phyloP scores from a whole-genome alignment of 1,284 basidiomycete genomes.

The Quambalaria eucalypti region DNA sequence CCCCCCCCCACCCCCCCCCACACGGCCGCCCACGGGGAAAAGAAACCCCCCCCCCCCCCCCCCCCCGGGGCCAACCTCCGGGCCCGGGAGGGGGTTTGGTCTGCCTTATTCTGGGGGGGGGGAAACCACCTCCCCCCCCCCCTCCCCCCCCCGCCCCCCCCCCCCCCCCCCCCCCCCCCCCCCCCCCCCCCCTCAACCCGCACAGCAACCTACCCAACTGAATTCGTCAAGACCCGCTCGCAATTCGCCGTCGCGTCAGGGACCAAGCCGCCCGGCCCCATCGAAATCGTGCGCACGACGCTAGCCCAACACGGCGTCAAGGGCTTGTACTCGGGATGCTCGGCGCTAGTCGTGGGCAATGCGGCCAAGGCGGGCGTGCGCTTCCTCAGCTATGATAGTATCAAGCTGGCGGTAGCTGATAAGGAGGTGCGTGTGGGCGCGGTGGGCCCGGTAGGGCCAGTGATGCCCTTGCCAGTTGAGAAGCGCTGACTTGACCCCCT shows the following conservation, averaged over 20 bases:
- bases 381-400: conserved; percentile 85
- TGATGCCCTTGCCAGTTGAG: too few relatives aligned
- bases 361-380: conserved; percentile 65
- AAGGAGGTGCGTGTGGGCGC: conserved; percentile 50
- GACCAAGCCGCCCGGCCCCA: conserved; percentile 32
- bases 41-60: conserved; percentile 17
- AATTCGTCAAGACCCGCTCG: conserved; percentile 66
- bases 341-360: conserved; percentile 22
- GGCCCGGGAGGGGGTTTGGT: conserved; percentile 67
- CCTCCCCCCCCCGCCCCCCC: neutral
- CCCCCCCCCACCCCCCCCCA: neutral
- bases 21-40: conserved; percentile 4
- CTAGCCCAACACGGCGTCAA: conserved; percentile 22
- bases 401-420: conserved; percentile 56
- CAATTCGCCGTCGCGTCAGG: conserved; percentile 47
- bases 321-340: conserved; percentile 30
- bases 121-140: neutral
- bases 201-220: conserved; percentile 64
- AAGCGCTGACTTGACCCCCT: neutral
- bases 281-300: conserved; percentile 33
- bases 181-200: neutral
- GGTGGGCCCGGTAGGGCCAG: neutral
- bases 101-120: neutral
- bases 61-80: conserved; percentile 73
- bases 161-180: neutral